Evolutionary conservation across 345 rosid species (phyloP), one percentile per base, ranked within the genome.

Genomic region (Psidium guajava): DNA sequence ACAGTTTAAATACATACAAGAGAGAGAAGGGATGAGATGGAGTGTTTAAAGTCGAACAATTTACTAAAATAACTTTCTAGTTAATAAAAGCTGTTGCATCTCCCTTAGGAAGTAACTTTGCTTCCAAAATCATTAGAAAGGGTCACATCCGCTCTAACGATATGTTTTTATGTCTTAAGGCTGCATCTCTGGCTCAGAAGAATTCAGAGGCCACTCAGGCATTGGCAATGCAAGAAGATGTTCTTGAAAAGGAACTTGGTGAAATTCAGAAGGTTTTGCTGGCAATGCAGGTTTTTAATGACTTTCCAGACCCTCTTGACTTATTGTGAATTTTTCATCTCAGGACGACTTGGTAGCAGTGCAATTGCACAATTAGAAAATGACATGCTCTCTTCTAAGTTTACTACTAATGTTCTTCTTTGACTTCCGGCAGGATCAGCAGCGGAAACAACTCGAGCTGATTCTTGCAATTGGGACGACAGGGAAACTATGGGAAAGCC

Each of bases 111-210:
- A 80, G 55, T 86, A 40, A 18, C 82, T 75, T 13, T 9, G 75
- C 82, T 80, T 81, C 24, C 55, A 18, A 52, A 55, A 25, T 74
- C 54, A 84, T 52, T 28, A 47, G 77, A 42, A 84, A 81, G 51
- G 27, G 85, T 50, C 16, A 9, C 81, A 86, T 53, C 84, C 84
- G 42, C 47, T 82, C 57, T 47, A 51, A n/a, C 1, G 44, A 27
- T 73, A 57, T 77, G 27, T 86, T n/a, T 84, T 44, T 82, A 12
- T 84, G 77, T 54, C 51, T 82, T 81, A 90, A 97, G 99, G 86
- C 98, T 89, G 98, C 99, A 86, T 94, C 98, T 88, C 93, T 97
- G 95, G 96, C 98, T 87, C 96, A 96, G 84, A 97, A 93, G 92
- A 97, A 93, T 87, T 94, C 99, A 18, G 99, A 96, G 85, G 99